These are phyloP conservation scores for Blastobotrys chiropterorum DNA, from an alignment of 805 yeast genomes.

Conservation along the genomic window DNA sequence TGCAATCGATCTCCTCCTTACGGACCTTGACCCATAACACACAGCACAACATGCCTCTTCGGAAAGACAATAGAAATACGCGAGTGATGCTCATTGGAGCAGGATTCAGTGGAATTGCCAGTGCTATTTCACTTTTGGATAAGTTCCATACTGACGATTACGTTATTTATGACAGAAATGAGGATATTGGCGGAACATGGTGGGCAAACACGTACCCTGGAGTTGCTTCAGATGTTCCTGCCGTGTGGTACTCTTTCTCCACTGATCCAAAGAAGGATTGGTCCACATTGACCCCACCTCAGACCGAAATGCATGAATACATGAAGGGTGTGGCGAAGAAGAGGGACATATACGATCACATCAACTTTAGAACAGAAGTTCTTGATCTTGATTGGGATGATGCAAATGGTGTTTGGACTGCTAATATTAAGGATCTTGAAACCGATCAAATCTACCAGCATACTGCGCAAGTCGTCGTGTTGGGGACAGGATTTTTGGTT, in stretches of 20 bases:
- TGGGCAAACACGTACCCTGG: slow-evolving; percentile 20
- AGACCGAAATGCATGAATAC: slow-evolving; percentile 14
- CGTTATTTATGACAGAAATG: slow-evolving; percentile 13
- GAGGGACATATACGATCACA: slow-evolving; percentile 10
- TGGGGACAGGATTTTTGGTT: slow-evolving; percentile 14
- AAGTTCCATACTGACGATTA: slow-evolving; percentile 10
- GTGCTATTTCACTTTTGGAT: slow-evolving; percentile 9
- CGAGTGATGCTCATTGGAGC: slow-evolving; percentile 6
- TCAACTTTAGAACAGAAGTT: slow-evolving; percentile 8
- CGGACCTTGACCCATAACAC: neutral
- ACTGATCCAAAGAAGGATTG: slow-evolving; percentile 18
- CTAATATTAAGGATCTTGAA: slow-evolving; percentile 4
- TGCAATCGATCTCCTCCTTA: neutral
- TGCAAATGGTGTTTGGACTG: slow-evolving; percentile 11
- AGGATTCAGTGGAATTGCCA: slow-evolving; percentile 12
- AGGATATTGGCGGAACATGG: slow-evolving; percentile 22
- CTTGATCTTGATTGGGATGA: slow-evolving; percentile 14
- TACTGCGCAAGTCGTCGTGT: slow-evolving; percentile 9
- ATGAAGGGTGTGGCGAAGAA: slow-evolving; percentile 12
- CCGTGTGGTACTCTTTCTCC: slow-evolving; percentile 17
- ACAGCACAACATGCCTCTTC: neutral
- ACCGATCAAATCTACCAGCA: slow-evolving; percentile 10
- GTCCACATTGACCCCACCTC: slow-evolving; percentile 14
- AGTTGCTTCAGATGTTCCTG: slow-evolving; percentile 19
- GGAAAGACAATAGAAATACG: neutral